phyloP scores from a whole-genome alignment of 495 filamentous ascomycete genomes.

The Penicillium canescens region DNA sequence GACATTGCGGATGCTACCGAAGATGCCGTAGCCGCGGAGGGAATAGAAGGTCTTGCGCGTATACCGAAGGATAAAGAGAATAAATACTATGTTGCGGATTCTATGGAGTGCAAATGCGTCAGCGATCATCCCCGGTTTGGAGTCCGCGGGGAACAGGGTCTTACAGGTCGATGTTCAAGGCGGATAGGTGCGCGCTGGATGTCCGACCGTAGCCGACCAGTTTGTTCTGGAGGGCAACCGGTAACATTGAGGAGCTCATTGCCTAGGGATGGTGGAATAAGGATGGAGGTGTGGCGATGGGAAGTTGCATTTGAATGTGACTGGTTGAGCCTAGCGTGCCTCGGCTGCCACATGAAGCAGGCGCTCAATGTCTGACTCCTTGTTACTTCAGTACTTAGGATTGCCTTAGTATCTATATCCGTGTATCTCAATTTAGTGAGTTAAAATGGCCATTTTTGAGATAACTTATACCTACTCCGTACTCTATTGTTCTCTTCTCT shows the following conservation, averaged over 20 bases:
- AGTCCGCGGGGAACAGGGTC: conserved; percentile 33
- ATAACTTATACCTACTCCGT: too few species aligned
- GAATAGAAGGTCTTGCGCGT: conserved; percentile 77
- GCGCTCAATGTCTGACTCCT: not conserved
- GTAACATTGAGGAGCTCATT: conserved; percentile 38
- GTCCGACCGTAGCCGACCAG: conserved; percentile 47
- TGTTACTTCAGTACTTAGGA: not conserved
- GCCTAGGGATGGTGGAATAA: conserved; percentile 4
- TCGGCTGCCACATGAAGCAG: conserved; percentile 28
- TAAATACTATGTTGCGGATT: conserved; percentile 83
- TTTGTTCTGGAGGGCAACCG: conserved; percentile 45
- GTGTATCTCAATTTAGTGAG: too few species aligned
- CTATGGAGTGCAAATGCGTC: conserved; percentile 41
- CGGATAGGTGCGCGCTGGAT: conserved; percentile 56
- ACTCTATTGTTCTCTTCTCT: not conserved
- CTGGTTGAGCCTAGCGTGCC: conserved; percentile 10
- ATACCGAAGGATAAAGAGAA: conserved; percentile 86
- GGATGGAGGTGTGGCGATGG: conserved; percentile 16
- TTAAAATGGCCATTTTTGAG: too few species aligned
- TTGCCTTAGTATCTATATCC: not conserved
- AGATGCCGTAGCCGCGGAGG: conserved; percentile 81
- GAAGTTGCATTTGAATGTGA: conserved; percentile 3
- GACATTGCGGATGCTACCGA: conserved; percentile 73
- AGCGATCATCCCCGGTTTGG: conserved; percentile 9
- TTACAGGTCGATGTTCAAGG: conserved; percentile 82